Evolutionary conservation across 495 filamentous ascomycete genomes (phyloP), one percentile per base, ranked within the genome.

Genomic region (Poronia punctata): DNA sequence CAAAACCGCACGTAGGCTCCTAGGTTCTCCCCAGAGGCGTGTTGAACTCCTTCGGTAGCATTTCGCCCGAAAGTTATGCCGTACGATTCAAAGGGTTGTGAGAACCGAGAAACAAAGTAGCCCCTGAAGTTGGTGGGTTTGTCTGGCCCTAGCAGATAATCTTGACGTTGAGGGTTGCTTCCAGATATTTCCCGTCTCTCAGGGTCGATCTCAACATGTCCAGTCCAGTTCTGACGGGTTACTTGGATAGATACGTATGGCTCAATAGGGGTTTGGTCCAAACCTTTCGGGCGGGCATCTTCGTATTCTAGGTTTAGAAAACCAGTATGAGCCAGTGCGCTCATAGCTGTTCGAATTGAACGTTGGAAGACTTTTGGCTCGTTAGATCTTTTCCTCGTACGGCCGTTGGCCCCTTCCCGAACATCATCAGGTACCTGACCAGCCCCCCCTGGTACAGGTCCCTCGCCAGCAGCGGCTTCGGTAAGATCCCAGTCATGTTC

Each of bases 61-160:
- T 49, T 41, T 7, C 33, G 40, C 2, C 46, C 54, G 8, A 34
- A 35, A 7, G 48, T 50, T 12, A 46, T 54, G 10, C 54, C 57
- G 37, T 55, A 57, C 10, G 52, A 52, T 1, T 15, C 19, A 27
- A 60, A 60, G 16, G 54, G 54, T 24, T 47, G 46, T 5, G 57
- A 60, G 26, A 60, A 60, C 3, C 57, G 49, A 8, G 54, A 60
- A 0, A 58, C 57, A 24, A 58, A 60, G 35, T 55, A 60, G 9
- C 54, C 52, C 3, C 43, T 43, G 17, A 60, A 60, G n/a, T 49
- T 52, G 4, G 26, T 40, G 3, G 57, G 49, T 9, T 30, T 50
- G 17, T 57, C 52, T 1, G 57, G 54, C 12, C 57, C 57, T 9
- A 60, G 21, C 11, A 43, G 44, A 32, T 57, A 58, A 15, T 60